Conservation (phyloP, 2,329 filamentous ascomycete genomes). For the Ascomycota sp. region DNA sequence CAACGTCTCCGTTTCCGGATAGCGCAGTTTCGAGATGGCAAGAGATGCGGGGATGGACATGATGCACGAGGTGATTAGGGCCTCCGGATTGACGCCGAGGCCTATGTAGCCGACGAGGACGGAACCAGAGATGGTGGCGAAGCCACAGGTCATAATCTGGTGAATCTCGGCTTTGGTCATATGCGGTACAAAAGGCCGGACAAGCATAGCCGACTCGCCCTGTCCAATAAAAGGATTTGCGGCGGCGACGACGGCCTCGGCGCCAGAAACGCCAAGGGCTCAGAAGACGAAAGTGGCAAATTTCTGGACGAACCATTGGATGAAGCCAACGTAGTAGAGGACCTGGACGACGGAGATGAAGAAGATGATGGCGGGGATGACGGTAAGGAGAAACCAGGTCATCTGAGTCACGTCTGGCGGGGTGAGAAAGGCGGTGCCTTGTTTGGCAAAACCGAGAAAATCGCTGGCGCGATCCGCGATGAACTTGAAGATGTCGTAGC, state of each 20-base stretch:
- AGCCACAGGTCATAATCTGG: slow-evolving; percentile 82
- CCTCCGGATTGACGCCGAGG: slow-evolving; percentile 67
- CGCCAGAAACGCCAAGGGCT: slow-evolving; percentile 68
- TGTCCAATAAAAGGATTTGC: slow-evolving; percentile 89
- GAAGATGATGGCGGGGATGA: slow-evolving; percentile 88
- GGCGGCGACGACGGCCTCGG: slow-evolving; percentile 82
- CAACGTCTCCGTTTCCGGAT: slow-evolving; percentile 68
- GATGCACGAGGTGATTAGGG: slow-evolving; percentile 75
- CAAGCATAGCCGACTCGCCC: slow-evolving; percentile 83
- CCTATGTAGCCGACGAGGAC: slow-evolving; percentile 72
- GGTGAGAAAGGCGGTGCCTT: slow-evolving; percentile 53
- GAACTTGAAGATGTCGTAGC: slow-evolving; percentile 84
- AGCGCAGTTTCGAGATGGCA: slow-evolving; percentile 75
- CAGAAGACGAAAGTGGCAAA: slow-evolving; percentile 86
- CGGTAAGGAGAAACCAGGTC: slow-evolving; percentile 52
- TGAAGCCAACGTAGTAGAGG: slow-evolving; percentile 56
- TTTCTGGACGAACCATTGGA: slow-evolving; percentile 82
- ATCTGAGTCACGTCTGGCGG: slow-evolving; percentile 20
- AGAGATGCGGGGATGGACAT: slow-evolving; percentile 90
- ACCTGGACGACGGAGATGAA: slow-evolving; percentile 86
- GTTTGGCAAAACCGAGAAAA: slow-evolving; percentile 53
- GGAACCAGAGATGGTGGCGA: slow-evolving; percentile 78
- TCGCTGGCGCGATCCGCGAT: slow-evolving; percentile 54
- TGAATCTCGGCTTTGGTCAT: slow-evolving; percentile 77
- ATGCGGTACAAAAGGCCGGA: slow-evolving; percentile 68